Base-by-base conservation (phyloP, 768 basidiomycete genomes). In the Lactarius hatsudake region DNA sequence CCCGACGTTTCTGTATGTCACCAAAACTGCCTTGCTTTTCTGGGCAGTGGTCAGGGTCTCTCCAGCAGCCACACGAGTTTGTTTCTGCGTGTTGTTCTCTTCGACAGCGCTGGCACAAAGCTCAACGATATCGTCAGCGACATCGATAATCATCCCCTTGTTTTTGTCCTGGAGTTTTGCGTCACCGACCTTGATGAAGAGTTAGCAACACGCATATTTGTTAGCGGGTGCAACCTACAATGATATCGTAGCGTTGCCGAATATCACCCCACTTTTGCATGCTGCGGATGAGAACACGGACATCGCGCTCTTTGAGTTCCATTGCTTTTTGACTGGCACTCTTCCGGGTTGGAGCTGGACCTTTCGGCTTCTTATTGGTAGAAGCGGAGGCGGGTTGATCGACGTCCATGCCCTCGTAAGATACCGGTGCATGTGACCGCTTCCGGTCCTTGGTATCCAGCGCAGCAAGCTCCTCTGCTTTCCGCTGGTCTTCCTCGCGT, bases 201-300 rank as follows among this genome's bases (percentile, higher is more conserved):
- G 38, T 65, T 64, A 65, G 65, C 13, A 66, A 61, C 61, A 42
- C 20, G 40, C 38, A 66, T 51, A 45, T 3, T 58, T 30, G 30
- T 40, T n/a, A 55, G 57, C 63, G 67, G 36, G 53, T n/a, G 26
- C 62, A 20, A 85, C 92, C 76, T 76, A 96, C 96, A 71, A 99
- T 97, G 65, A 89, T 82, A 48, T 97, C 94, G 78, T 97, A 98
- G 43, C 97, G 91, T 72, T 90, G 87, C 58, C 94, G 86, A 68
- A 98, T 93, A 77, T 99, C 96, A 45, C 97, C 97, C 95, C 97
- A 99, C 66, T 94, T 90, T 74, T 97, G 95, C 72, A 99, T 81
- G 75, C 95, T 96, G 70, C 96, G 86, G 63, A 98, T 93, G 40
- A 99, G 82, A 45, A 95, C 95, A 64, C 97, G 94, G 32, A 98